A percentile compares a stretch with the other conserved stretches of the same genome.
These are phyloP conservation scores for Neurospora cerealis DNA, from an alignment of 495 filamentous ascomycete species.

Conservation along the genomic window DNA sequence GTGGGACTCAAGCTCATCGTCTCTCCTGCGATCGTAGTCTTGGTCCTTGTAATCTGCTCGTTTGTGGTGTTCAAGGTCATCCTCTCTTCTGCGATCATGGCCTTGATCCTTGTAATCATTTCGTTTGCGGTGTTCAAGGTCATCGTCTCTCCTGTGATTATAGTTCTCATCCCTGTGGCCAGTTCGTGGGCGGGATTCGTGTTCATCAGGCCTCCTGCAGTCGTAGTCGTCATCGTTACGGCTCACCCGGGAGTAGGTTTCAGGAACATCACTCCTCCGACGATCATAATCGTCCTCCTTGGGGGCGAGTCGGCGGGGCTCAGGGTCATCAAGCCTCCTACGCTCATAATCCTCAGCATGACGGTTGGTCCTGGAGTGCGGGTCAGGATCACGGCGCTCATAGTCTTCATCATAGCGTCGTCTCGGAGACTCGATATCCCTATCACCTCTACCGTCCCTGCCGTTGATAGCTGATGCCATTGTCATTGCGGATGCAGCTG, in stretches of 20 bases:
- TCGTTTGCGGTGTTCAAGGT: constrained; percentile 4
- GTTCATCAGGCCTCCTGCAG: constrained; percentile 11
- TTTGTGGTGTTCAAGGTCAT: constrained; percentile 2
- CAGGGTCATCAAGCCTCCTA: not conserved
- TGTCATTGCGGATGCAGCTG: not conserved
- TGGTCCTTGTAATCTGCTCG: not conserved
- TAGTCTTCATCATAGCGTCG: not conserved
- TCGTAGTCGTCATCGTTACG: constrained; percentile 11
- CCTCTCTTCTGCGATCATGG: not conserved
- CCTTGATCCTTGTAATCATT: not conserved
- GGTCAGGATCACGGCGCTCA: not conserved
- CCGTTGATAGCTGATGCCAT: not conserved
- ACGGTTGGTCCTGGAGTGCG: not conserved
- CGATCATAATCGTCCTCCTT: not conserved
- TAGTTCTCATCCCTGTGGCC: constrained; percentile 13
- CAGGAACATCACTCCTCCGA: not conserved
- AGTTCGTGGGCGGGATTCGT: not conserved
- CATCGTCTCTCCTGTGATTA: constrained; percentile 6
- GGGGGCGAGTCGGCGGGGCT: not conserved
- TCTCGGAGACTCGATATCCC: not conserved
- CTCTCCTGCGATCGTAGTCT: not conserved
- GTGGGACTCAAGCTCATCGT: not conserved
- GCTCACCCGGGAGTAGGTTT: not conserved
- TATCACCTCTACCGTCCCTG: not conserved
- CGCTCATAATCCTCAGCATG: not conserved